Base-by-base conservation (phyloP, 768 basidiomycete genomes). In the Serendipita sp. region DNA sequence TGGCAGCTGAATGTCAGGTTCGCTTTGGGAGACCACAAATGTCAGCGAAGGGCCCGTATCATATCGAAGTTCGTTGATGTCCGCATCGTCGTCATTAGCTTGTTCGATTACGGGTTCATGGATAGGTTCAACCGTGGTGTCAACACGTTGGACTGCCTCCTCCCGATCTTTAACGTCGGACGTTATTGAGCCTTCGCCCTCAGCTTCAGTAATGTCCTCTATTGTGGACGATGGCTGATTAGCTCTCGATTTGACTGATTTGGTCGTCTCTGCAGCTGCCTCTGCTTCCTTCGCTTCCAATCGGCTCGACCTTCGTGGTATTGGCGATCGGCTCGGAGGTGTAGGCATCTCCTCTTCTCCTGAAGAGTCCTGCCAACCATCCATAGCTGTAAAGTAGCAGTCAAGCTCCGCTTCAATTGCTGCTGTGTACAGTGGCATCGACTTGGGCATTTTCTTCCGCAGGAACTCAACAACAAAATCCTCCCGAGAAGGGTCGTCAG, bases 1-100 rank as follows among this genome's bases (percentile, higher is more conserved):
- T 0, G 65, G 67, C 3, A 74, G 30, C 35, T 68, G 66, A 23
- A 66, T 64, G 8, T 34, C 66, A 2, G 65, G 45, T 62, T 69
- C 64, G 34, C 48, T 52, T 2, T 36, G 54, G 5, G 47, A 7
- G 4, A 68, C 63, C 7, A 69, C 34, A 5, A 64, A 36, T 0
- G 64, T 54, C 15, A 66, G 35, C 1, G 41, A 34, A 10, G 60
- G 60, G 15, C 2, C 35, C 63, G 4, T 3, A 30, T 30, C 13
- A 13, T 46, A 10, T 35, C 63, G 32, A 28, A 63, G 18, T 64
- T 64, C 48, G 15, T 58, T 35, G 18, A 52, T 16, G 8, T 52
- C 23, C 18, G 58, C 32, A 35, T 3, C 28, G 64, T 54, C 46
- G 28, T n/a, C 13, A 13, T 65, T 16, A 10, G 3, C 63, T 3